Conservation (phyloP, 306 rosid species). For the Trifolium repens region DNA sequence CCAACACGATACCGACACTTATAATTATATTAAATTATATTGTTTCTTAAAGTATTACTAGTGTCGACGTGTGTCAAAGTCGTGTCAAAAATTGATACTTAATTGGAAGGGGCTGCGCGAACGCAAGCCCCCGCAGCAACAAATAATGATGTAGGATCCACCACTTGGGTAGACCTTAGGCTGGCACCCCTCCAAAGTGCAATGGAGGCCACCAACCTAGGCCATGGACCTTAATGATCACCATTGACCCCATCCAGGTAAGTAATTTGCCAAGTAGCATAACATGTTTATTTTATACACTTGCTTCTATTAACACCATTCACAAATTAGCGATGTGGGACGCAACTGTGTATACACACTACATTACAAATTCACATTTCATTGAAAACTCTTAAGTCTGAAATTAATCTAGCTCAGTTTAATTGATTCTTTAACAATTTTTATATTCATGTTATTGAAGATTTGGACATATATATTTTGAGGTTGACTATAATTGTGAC, state of each 20-base stretch:
- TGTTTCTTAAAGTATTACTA: too few relatives aligned
- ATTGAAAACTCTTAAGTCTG: not conserved
- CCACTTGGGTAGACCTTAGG: conserved; percentile 55
- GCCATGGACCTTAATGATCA: conserved; percentile 45
- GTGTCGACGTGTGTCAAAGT: too few relatives aligned
- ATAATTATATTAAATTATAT: too few relatives aligned
- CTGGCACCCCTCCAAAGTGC: conserved; percentile 47
- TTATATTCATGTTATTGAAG: not conserved
- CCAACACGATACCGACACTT: too few relatives aligned
- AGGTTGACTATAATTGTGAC: not conserved
- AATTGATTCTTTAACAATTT: not conserved
- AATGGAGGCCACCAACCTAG: conserved; percentile 57
- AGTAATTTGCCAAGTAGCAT: conserved; percentile 20
- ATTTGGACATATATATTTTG: not conserved
- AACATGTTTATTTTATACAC: not conserved
- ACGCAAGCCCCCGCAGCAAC: conserved; percentile 61
- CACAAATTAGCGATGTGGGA: conserved; percentile 2
- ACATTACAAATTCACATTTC: not conserved
- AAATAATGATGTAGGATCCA: conserved; percentile 69
- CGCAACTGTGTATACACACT: not conserved
- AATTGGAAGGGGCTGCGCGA: conserved; percentile 48
- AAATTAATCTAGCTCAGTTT: not conserved
- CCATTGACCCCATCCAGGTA: conserved; percentile 62
- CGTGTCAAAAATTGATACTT: too few relatives aligned
- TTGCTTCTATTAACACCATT: not conserved